Evolutionary conservation across 805 yeast species (phyloP), one percentile per base, ranked within the genome.

Genomic region (Nakazawaea ernobii): DNA sequence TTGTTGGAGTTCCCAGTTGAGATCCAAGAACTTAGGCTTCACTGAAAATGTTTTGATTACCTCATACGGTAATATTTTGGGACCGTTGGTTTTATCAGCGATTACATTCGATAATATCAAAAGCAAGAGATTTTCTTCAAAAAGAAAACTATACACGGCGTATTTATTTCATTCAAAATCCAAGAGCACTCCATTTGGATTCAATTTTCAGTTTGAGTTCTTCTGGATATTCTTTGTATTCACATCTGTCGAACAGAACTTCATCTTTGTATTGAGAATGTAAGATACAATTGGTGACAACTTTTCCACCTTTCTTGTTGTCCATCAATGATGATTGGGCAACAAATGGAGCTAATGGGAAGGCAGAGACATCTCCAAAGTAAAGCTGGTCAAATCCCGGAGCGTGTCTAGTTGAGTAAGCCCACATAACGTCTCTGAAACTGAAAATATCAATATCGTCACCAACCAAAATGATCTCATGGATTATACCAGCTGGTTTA

Each of bases 371-470:
- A 39, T 60, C 58, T 6, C 44, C 46, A 43, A 52, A 60, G 35
- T 46, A 45, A 35, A 35, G 30, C 42, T 57, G 59, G 41, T 58
- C 60, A n/a, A 45, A 50, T 32, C 41, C 55, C 14, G 64, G 63
- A 1, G 61, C 54, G 49, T 59, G 62, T 48, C 63, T 50, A 15
- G 64, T 60, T 10, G 45, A 46, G 43, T 58, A 59, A 15, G 63
- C 62, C 64, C 64, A 60, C 38, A 58, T 44, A 17, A 60, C 46
- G 42, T 57, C 49, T 48, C 49, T 53, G 43, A 59, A 59, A 45
- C 59, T 48, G 43, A 56, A 59, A 20, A 60, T 59, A 30, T 60
- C 63, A 35, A 60, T 49, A 41, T 60, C 64, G 27, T 60, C 62
- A 35, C 58, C 60, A 15, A 60, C 60, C 17, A 60, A 41, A 20